These are phyloP conservation scores for Coriaria nepalensis DNA, from an alignment of 306 rosid species.

Conservation along the genomic window DNA sequence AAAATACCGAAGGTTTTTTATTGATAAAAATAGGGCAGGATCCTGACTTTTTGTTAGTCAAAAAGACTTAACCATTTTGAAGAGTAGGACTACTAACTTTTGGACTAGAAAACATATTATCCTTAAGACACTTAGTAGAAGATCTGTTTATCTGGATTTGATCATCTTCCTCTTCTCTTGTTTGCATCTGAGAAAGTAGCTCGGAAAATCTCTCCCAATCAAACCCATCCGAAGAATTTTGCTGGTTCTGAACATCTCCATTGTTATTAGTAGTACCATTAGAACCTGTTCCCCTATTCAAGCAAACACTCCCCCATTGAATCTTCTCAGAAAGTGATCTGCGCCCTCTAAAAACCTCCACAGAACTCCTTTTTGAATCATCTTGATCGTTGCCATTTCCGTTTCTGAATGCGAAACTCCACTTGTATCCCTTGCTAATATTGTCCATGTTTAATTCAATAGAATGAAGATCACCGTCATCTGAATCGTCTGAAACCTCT, in stretches of 20 bases:
- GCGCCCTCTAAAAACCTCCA: conserved; percentile 51
- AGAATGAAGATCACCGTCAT: conserved; percentile 73
- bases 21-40: neutral
- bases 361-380: conserved; percentile 32
- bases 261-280: conserved; percentile 18
- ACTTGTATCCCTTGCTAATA: conserved; percentile 36
- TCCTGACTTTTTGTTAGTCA: too few relatives aligned
- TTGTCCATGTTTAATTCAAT: conserved; percentile 79
- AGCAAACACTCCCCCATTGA: conserved; percentile 89
- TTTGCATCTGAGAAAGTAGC: conserved; percentile 21
- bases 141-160: conserved; percentile 26
- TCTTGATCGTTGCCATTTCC: conserved; percentile 26
- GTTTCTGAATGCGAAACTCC: conserved; percentile 32
- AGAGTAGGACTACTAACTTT: conserved; percentile 20
- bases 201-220: conserved; percentile 25
- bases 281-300: conserved; percentile 40
- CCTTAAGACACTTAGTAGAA: conserved; percentile 22
- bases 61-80: conserved; percentile 16
- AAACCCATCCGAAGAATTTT: conserved; percentile 22
- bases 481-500: conserved; percentile 37
- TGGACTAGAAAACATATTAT: conserved; percentile 22
- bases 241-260: conserved; percentile 32
- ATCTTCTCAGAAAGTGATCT: conserved; percentile 64
- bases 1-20: too few relatives aligned
- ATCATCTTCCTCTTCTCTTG: conserved; percentile 23